Base-by-base conservation (phyloP, 306 rosid species). In the Castanea crenata region DNA sequence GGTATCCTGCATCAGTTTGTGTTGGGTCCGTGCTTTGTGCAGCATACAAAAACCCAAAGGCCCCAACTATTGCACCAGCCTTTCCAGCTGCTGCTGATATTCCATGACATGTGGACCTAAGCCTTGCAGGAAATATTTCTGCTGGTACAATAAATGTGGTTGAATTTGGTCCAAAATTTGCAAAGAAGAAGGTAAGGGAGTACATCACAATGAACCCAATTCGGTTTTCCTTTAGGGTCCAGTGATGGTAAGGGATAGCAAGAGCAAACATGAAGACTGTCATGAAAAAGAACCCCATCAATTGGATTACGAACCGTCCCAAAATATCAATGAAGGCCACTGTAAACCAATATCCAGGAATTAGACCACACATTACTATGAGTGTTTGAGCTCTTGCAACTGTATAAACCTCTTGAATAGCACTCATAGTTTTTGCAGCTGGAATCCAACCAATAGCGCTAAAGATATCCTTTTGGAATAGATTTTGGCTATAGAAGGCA, bases 281-380 rank as follows among this genome's bases (percentile, higher is more conserved):
- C 98, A 94, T 94, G 92, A 92, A 91, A 81, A 92, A 89, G 85
- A 94, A 94, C 0, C 98, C 99, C 90, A 92, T 86, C 75, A 91
- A 18, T 77, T 94, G 99, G 78, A 92, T 94, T 0, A 90, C 84
- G 49, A 94, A 94, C 0, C 99, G 87, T 1, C 99, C 99, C 55
- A 94, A 67, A 59, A 32, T 2, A 74, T 94, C 99, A 11, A 94
- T 94, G 0, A 91, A 56, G 3, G 67, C 57, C 71, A 94, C 97
- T 0, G 99, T 90, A 61, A 92, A 92, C 99, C 97, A 94, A 63
- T 94, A 94, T 2, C 99, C 99, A 0, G 99, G 99, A 46, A 94
- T 97, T 0, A 97, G 93, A 49, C 98, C 90, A 79, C 92, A 91
- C 11, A 94, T 70, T 8, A 97, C 98, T 41, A 94, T 92, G 0